Conservation (phyloP, 2,329 filamentous ascomycete genomes). For the Coleophoma eucalyptorum region DNA sequence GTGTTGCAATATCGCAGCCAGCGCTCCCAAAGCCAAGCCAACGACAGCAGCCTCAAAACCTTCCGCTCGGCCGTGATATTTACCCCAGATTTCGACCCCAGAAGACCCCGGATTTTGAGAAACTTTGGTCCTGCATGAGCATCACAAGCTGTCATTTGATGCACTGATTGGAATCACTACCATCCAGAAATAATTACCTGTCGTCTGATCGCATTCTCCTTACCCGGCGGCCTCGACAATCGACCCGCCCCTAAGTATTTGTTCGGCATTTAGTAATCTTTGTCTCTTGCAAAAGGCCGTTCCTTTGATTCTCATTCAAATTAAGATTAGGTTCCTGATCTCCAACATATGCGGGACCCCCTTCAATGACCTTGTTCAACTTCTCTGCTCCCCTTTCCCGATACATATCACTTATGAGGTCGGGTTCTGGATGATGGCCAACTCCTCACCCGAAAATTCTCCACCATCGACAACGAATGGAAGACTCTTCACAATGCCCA, state of each 20-base stretch:
- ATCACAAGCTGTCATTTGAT: conserved; percentile 13
- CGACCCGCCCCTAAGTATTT: not conserved
- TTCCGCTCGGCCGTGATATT: not conserved
- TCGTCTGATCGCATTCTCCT: conserved; percentile 22
- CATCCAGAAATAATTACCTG: conserved; percentile 11
- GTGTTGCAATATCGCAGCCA: not conserved
- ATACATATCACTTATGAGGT: conserved; percentile 3
- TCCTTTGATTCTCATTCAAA: not conserved
- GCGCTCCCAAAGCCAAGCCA: not conserved
- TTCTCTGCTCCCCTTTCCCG: not conserved
- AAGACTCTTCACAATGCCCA: conserved; percentile 23
- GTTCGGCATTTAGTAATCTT: not conserved
- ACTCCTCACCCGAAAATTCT: conserved; percentile 24
- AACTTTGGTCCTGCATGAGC: conserved; percentile 21
- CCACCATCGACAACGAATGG: conserved; percentile 19
- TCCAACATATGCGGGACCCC: conserved; percentile 2
- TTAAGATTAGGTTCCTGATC: not conserved
- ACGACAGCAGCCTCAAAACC: not conserved
- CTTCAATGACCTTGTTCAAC: conserved; percentile 10
- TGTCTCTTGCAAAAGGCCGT: not conserved
- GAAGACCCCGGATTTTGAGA: not conserved
- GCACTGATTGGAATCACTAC: conserved; percentile 7
- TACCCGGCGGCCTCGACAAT: not conserved
- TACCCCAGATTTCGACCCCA: not conserved
- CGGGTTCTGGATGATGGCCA: conserved; percentile 20